Evolutionary conservation across 257 asterid species (phyloP), one percentile per base, ranked within the genome.

Genomic region (Nicotiana undulata): DNA sequence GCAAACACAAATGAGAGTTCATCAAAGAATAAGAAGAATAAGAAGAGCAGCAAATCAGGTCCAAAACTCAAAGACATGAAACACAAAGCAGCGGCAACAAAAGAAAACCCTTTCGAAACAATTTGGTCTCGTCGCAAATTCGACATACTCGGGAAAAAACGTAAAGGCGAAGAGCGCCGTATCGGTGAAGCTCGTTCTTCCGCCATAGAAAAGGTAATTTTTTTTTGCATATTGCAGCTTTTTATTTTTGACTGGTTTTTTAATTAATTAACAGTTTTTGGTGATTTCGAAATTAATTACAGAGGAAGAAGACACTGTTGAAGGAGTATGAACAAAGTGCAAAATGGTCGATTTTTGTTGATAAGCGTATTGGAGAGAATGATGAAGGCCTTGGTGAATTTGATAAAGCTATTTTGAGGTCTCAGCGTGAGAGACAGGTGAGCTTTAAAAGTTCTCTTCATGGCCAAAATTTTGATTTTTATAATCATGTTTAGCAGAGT

Each of bases 371-470:
- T 75, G 99, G 99, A 66, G 99, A 96, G 90, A 89, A 86, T 79
- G 86, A 89, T 85, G 97, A 90, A 80, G 94, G 66, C 26, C 96
- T 96, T 81, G 98, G 65, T 77, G 98, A 94, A 88, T 96, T 90
- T 84, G 97, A 94, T 82, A 96, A 96, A 87, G 96, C 93, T 1
- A 88, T 96, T 83, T 26, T 92, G 79, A 92, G 99, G 89, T 90
- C 97, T 82, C 99, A 92, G 88, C 98, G 97, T 3, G 93, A 90
- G 85, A 88, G 91, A 17, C 94, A 92, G 97, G 98, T 90, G 67
- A 66, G 84, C 2, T 84, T 0, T 28, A 8, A 4, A 26, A 44
- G 9, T 59, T 61, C 44, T 61, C n/a, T 17, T 64, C 55, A 20
- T 3, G 20, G 44, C 40, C 17, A 18, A 59, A 9, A 15, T 20